Evolutionary conservation across 1,139 yeast genomes (phyloP), one percentile per base, ranked within the genome.

Genomic region (Candida albicans): DNA sequence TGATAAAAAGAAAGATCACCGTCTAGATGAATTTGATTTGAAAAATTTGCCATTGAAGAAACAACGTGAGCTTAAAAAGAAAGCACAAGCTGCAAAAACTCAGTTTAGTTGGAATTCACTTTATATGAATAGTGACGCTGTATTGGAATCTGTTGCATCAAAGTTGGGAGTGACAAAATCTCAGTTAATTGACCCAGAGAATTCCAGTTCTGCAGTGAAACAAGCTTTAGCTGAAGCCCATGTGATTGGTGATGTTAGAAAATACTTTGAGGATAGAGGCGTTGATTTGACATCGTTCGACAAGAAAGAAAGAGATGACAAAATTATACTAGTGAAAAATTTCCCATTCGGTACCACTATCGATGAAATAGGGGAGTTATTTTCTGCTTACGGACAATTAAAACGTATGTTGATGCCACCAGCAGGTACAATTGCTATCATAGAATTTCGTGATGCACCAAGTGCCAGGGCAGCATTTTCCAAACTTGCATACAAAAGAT

Each of bases 161-260:
- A 84, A 84, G 55, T 68, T 95, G 67, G 98, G 98, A 5, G 75
- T 95, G 41, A 64, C 82, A 27, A 95, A 93, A 61, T 75, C 95
- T 2, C 90, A 89, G 49, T 76, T 93, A 57, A 79, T 93, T 48
- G 95, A 93, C 62, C 95, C 96, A 1, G 86, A 88, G 54, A 87
- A 84, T 53, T 79, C 96, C 4, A 84, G 77, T 52, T 87, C 96
- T 41, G 97, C 96, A 1, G 98, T 93, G n/a, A 89, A 90, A 59
- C 98, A 91, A 64, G 98, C 99, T 0, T 77, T 93, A 51, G 99
- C 99, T 0, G 99, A 93, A 68, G 96, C 98, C 1, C 93, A 90
- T 59, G 96, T 91, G 18, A 84, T 93, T 58, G 95, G 93, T 37
- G 95, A 87, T 62, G 96, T 93, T 11, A 81, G 96, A 57, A 81